Conservation (phyloP, 2,329 filamentous ascomycete genomes). For the Aspergillus puulaauensis region DNA sequence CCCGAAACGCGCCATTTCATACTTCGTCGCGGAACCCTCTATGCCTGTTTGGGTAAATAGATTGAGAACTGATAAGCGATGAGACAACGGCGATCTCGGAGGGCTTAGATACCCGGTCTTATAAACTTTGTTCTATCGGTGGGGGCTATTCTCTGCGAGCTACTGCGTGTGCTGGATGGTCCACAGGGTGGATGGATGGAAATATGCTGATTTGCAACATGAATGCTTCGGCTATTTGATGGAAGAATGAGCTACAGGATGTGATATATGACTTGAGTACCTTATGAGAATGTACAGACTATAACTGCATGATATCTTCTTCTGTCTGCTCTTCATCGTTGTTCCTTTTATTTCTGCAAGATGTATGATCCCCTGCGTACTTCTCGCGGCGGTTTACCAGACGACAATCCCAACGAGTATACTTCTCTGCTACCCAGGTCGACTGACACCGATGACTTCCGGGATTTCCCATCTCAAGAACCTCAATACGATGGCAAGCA, state of each 20-base stretch:
- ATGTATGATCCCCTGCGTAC: slow-evolving; percentile 12
- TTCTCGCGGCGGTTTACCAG: not conserved
- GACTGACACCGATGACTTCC: slow-evolving; percentile 9
- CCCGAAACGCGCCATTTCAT: not conserved
- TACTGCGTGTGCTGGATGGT: not conserved
- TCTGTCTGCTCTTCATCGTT: not conserved
- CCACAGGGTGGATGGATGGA: not conserved
- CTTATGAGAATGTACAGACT: not conserved
- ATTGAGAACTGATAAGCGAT: not conserved
- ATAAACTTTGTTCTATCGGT: not conserved
- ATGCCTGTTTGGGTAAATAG: slow-evolving; percentile 3
- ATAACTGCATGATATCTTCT: not conserved
- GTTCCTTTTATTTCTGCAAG: not conserved
- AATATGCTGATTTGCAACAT: not conserved
- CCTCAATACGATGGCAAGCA: slow-evolving; percentile 39
- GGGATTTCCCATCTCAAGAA: slow-evolving; percentile 10
- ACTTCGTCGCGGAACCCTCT: not conserved
- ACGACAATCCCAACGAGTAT: slow-evolving; percentile 21
- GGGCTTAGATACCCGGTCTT: not conserved
- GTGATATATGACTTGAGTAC: not conserved
- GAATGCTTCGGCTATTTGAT: not conserved
- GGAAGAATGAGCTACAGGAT: not conserved
- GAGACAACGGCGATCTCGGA: not conserved
- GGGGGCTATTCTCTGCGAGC: not conserved
- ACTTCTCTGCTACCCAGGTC: slow-evolving; percentile 30